Base-by-base conservation (phyloP, 2,329 filamentous ascomycete species). In the Colletotrichum sp. region DNA sequence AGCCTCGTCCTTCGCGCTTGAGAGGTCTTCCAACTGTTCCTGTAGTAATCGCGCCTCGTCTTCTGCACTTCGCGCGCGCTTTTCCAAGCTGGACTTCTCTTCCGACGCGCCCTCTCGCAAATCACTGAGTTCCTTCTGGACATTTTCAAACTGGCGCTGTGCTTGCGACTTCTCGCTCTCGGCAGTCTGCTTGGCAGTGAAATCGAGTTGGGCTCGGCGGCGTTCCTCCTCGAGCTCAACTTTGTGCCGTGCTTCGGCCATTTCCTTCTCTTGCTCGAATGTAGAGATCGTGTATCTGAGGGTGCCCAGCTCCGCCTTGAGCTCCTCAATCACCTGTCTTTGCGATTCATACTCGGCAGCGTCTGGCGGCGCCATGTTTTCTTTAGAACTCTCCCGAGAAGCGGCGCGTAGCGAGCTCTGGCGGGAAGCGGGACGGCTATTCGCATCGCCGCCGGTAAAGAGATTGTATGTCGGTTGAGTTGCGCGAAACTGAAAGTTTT, bases 281-380 rank as follows among this genome's bases (percentile, higher is more conserved):
- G 95, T 96, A 81, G 96, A 95, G 79, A 98, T 90, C 75, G 96
- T 95, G 86, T 98, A 99, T 77, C 93, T 93, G 67, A 98, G 88
- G 0, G 95, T 95, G 77, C 96, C 97, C 57, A 99, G 89, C 84
- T 98, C 95, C 3, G 96, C 95, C 81, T 96, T 96, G 30, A 99
- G 89, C 78, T 96, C 94, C 81, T 99, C 96, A 76, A 90, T 91
- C 44, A 87, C 87, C 71, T 86, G 89, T 65, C 88, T 87, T 81
- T 90, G 91, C 62, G 87, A 88, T 81, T 92, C 91, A 81, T 92
- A 91, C 71, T 90, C 88, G 75, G 91, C 89, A n/a, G 88, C 88
- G 75, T 92, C 91, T 2, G 89, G 86, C 0, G 91, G 91, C 36
- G 90, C 89, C 79, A 90, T 86, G 80, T 92, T 92, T 81, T 91